phyloP scores from a whole-genome alignment of 2,329 filamentous ascomycete genomes.

The Setomelanomma holmii region DNA sequence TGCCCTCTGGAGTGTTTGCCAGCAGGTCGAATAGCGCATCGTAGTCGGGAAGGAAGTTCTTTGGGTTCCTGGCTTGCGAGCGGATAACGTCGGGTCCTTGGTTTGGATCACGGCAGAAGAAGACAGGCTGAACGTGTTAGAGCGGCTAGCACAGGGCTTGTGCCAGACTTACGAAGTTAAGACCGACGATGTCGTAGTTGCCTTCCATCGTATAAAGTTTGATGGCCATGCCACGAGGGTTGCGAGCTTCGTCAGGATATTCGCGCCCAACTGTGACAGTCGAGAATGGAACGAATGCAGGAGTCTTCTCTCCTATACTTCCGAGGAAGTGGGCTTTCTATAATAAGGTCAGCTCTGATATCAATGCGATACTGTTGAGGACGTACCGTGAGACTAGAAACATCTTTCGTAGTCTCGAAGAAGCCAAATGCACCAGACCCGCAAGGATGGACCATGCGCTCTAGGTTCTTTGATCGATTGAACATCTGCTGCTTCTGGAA shows the following conservation, averaged over 20 bases:
- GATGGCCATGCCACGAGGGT: slow-evolving; percentile 58
- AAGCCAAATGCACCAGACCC: slow-evolving; percentile 56
- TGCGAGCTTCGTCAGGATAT: slow-evolving; percentile 55
- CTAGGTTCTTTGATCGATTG: slow-evolving; percentile 63
- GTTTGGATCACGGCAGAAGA: slow-evolving; percentile 59
- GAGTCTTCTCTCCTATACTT: slow-evolving; percentile 51
- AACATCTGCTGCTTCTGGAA: slow-evolving; percentile 64
- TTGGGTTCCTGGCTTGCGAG: slow-evolving; percentile 55
- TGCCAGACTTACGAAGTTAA: slow-evolving; percentile 50
- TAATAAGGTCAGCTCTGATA: background rate
- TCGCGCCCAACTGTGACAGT: slow-evolving; percentile 55
- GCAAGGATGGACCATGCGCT: slow-evolving; percentile 52
- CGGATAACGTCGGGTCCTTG: slow-evolving; percentile 58
- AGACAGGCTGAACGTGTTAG: slow-evolving; percentile 48
- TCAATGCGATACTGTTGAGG: background rate
- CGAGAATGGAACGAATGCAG: slow-evolving; percentile 54
- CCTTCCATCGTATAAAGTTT: slow-evolving; percentile 60
- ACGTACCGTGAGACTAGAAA: slow-evolving; percentile 38
- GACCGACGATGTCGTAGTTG: slow-evolving; percentile 58
- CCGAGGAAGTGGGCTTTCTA: slow-evolving; percentile 52
- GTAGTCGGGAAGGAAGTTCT: slow-evolving; percentile 59
- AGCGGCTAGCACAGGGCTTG: background rate
- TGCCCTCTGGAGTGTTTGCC: slow-evolving; percentile 57
- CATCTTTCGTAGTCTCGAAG: slow-evolving; percentile 55
- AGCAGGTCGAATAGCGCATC: slow-evolving; percentile 59